Evolutionary conservation across 202 grass and related monocot species (phyloP), one percentile per base, ranked within the genome.

Genomic region (Zoysia matrella): DNA sequence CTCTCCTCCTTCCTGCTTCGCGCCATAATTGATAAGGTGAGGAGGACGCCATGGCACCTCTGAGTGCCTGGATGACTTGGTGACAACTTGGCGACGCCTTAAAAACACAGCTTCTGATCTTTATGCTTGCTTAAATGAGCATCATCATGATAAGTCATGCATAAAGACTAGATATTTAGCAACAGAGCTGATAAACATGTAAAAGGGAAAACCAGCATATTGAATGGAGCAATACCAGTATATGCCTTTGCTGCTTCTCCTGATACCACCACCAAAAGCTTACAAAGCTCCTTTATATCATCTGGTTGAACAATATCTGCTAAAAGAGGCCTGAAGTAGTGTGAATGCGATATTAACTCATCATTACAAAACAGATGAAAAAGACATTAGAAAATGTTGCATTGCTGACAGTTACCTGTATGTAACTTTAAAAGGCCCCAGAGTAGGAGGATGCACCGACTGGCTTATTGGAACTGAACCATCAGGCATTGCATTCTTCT

Each of bases 211-310:
- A 54, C 45, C n/a, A 67, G 7, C 41, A 61, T 52, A 82, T 79
- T 82, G 22, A 3, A 43, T 74, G 52, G 60, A 84, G 58, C 30
- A 84, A 71, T 99, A 99, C 96, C 89, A 79, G 83, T 11, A 74
- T 87, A 81, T 81, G 82, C 81, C 73, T 93, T 90, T 4, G 89
- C 82, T 74, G 86, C 72, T 56, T 94, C 83, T 85, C 83, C 87
- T 42, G 96, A 90, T 62, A 87, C 85, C 48, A 75, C 81, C 83
- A 99, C 89, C 81, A 99, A 92, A 71, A 91, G 57, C 85, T 99
- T 93, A 56, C 96, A 99, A 4, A 99, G 87, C 48, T 92, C 91
- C 75, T 90, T 95, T 72, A 95, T 84, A 47, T 99, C 87, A 75
- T 90, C 89, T 71, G 71, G 42, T 86, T 93, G 89, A 67, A 99